Conservation (phyloP, 2,329 filamentous ascomycete genomes). For the Atkinsonella hypoxylon region DNA sequence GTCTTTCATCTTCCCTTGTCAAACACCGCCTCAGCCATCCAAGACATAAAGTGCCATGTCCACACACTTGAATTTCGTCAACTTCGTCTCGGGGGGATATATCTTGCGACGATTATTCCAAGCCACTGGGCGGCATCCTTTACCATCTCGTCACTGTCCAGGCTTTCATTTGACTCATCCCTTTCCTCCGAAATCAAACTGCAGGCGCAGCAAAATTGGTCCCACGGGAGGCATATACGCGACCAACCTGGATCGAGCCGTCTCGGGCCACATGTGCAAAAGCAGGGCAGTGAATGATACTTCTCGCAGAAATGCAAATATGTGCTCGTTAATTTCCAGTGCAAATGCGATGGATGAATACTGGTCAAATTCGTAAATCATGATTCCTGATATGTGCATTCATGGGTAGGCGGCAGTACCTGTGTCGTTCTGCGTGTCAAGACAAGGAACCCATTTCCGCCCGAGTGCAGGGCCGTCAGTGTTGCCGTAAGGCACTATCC, state of each 20-base stretch:
- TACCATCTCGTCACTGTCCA: no score
- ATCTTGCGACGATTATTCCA: no score
- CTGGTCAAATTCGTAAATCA: conserved; percentile 9
- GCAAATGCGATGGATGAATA: conserved; percentile 2
- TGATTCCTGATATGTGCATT: conserved; percentile 8
- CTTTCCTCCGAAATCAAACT: neutral
- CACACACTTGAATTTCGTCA: no score
- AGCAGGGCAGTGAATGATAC: neutral
- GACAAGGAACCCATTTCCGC: conserved; percentile 32
- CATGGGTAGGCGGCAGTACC: conserved; percentile 21
- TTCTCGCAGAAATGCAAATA: neutral
- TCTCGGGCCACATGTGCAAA: neutral
- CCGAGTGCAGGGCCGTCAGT: conserved; percentile 30
- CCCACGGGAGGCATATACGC: neutral
- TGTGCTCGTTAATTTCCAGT: conserved; percentile 1
- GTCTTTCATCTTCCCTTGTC: no score
- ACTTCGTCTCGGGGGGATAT: no score
- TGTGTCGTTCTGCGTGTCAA: conserved; percentile 12
- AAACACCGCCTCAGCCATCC: no score
- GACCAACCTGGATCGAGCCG: neutral
- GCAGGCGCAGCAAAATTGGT: neutral
- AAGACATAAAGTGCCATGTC: no score
- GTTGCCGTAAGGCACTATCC: conserved; percentile 23
- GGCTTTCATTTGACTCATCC: no score
- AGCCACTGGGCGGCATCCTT: no score